A percentile compares a stretch with the other conserved stretches of the same genome.
phyloP scores from a whole-genome alignment of 192 early-diverging fungal genomes.

The Lobosporangium transversale region DNA sequence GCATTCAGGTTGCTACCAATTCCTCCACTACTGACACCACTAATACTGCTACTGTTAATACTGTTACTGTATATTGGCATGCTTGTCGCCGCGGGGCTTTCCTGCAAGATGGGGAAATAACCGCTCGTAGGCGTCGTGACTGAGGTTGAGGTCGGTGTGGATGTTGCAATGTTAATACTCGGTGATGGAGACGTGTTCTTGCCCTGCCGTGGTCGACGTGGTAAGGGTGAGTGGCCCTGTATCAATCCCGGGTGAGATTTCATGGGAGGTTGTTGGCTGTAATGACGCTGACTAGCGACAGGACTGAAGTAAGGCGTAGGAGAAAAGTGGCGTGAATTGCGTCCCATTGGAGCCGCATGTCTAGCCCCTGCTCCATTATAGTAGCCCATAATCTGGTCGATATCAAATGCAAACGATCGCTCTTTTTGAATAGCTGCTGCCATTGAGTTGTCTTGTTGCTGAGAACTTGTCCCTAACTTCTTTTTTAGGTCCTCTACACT shows the following conservation, averaged over 20 bases:
- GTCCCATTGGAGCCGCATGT: conserved; percentile 23
- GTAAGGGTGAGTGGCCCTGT: conserved; percentile 34
- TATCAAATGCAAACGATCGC: conserved; percentile 38
- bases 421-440: conserved; percentile 27
- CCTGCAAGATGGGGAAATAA: conserved; percentile 8
- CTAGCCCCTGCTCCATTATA: conserved; percentile 19
- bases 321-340: conserved; percentile 46
- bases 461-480: background rate
- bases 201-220: conserved; percentile 38
- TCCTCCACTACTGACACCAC: background rate
- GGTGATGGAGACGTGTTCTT: conserved; percentile 34
- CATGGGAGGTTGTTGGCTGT: conserved; percentile 3
- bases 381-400: conserved; percentile 46
- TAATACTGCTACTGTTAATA: background rate
- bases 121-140: conserved; percentile 4
- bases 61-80: background rate
- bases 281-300: conserved; percentile 16
- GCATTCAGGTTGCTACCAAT: background rate
- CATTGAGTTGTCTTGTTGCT: conserved; percentile 15
- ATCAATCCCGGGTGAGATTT: conserved; percentile 40
- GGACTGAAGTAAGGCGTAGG: conserved; percentile 44
- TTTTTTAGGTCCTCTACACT: conserved; percentile 23
- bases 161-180: background rate
- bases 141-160: background rate
- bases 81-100: background rate